Evolutionary conservation across 2,329 filamentous ascomycete genomes (phyloP).

Genomic region (Microdochium bolleyi): DNA sequence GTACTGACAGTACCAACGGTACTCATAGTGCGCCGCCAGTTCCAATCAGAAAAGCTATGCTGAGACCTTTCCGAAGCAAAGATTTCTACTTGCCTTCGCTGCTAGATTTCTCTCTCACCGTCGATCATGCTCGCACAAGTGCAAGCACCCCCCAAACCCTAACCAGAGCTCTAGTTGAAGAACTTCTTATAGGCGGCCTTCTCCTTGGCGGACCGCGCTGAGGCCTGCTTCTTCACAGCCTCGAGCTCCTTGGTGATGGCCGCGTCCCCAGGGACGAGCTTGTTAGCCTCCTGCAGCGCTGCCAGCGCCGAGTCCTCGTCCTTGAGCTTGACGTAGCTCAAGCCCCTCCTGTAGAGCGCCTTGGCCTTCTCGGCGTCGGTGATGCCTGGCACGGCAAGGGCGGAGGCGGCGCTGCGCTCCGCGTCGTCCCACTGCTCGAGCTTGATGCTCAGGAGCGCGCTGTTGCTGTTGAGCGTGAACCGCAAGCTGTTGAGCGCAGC

Average conservation of each 20-base stretch:
- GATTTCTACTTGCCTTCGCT: too few relatives aligned
- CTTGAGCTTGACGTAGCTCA: slow-evolving; percentile 68
- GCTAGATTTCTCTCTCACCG: too few relatives aligned
- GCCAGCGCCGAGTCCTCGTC: slow-evolving; percentile 75
- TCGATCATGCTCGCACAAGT: too few relatives aligned
- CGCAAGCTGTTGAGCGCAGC: slow-evolving; percentile 64
- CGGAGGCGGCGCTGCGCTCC: slow-evolving; percentile 61
- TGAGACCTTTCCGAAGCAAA: too few relatives aligned
- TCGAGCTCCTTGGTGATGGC: slow-evolving; percentile 69
- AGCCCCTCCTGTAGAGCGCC: slow-evolving; percentile 74
- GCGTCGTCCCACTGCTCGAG: slow-evolving; percentile 64
- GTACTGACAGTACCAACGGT: too few relatives aligned
- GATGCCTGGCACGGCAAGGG: slow-evolving; percentile 58
- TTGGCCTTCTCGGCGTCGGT: slow-evolving; percentile 79
- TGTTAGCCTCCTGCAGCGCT: slow-evolving; percentile 68
- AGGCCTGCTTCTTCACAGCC: slow-evolving; percentile 67
- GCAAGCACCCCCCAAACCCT: too few relatives aligned
- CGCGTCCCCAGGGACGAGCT: slow-evolving; percentile 66
- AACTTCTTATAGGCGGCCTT: slow-evolving; percentile 91
- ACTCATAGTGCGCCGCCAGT: too few relatives aligned
- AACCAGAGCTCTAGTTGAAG: slow-evolving; percentile 44
- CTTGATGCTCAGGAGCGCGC: slow-evolving; percentile 79
- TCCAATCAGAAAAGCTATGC: too few relatives aligned
- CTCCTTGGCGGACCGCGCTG: slow-evolving; percentile 74
- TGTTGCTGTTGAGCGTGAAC: slow-evolving; percentile 83